Base-by-base conservation (phyloP, 2,329 filamentous ascomycete species). In the Aspergillus sp. region DNA sequence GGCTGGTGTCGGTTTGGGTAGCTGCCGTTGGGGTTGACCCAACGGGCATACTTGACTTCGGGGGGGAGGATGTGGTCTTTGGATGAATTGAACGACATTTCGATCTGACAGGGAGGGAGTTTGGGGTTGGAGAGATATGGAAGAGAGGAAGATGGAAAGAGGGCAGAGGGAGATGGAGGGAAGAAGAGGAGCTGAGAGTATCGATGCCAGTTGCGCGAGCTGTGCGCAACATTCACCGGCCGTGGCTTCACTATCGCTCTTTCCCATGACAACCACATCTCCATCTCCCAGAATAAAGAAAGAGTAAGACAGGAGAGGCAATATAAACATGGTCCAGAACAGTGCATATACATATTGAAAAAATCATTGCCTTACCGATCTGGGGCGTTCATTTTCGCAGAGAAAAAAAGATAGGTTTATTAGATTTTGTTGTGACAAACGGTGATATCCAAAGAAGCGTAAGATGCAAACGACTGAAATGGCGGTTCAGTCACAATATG, bases 311-410 rank as follows among this genome's bases (percentile, higher is more conserved):
- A 19, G 5, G 25, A 29, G 25, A 29, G 11, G 25, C 25, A 29
- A 29, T 29, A 10, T 29, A 29, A 29, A 10, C 25, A 29, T 23
- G 6, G 21, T 23, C 21, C 21, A 23, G 21, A 23, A 23, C 21
- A 23, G 21, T 23, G 25, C 25, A 29, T 29, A 20, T 17, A n/a
- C 19, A 41, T 14, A 19, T 23, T 3, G 23, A 34, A 29, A 50
- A 40, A 57, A 10, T 40, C 36, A 38, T 21, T 21, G 32, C 19
- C 66, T 70, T 72, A 82, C 80, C 67, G 58, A 52, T 70, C 67
- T 14, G 67, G 67, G 0, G 67, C 67, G 68, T 83, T 83, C 80
- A 82, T 83, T 17, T 61, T 70, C 63, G 31, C 34, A 14, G 21
- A n/a, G 17, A 16, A 29, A 14, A n/a, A 19, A 23, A 16, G 23